Evolutionary conservation across 768 basidiomycete species (phyloP), one percentile per base, ranked within the genome.

Genomic region (Leccinum longicurvipes): DNA sequence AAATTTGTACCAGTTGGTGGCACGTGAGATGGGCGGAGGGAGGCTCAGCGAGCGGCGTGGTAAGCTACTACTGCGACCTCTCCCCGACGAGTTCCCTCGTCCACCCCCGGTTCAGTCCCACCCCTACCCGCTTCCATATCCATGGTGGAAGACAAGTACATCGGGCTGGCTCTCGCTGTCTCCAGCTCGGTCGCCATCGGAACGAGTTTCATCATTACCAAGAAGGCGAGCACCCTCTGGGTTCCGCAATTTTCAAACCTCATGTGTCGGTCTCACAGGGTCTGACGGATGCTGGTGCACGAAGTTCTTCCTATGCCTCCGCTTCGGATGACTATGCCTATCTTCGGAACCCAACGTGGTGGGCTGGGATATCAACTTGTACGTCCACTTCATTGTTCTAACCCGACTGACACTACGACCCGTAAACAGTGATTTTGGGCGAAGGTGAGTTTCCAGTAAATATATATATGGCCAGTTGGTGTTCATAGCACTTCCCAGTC

Each of bases 191-290:
- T 91, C 24, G 86, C 89, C 56, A 98, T 98, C 62, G 96, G 97
- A 49, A 91, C 89, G 36, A 96, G 93, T 72, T 97, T 94, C 72
- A 97, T 99, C 68, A 96, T 99, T 69, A 99, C 96, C 17, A 99
- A 99, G 83, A 98, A 97, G 88, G 96, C 90, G 50, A 61, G 74
- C 47, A 10, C 2, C 36, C 23, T 42, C 21, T 28, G 17, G 17
- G 3, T 19, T 39, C 31, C 41, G 9, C 39, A 11, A 23, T 53
- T 53, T 63, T 52, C 55, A 56, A 28, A 50, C 23, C 63, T 56
- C 46, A 66, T 24, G n/a, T 1, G 51, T 27, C 1, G 17, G 8
- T 56, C 23, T 53, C 46, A 27, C 31, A 97, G 96, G 96, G 96
- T 23, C 75, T 98, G 24, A 97, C 90, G 60, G 91, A 93, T 65